These are phyloP conservation scores for Orbilia blumenaviensis DNA, from an alignment of 2,329 filamentous ascomycete genomes.

Conservation along the genomic window DNA sequence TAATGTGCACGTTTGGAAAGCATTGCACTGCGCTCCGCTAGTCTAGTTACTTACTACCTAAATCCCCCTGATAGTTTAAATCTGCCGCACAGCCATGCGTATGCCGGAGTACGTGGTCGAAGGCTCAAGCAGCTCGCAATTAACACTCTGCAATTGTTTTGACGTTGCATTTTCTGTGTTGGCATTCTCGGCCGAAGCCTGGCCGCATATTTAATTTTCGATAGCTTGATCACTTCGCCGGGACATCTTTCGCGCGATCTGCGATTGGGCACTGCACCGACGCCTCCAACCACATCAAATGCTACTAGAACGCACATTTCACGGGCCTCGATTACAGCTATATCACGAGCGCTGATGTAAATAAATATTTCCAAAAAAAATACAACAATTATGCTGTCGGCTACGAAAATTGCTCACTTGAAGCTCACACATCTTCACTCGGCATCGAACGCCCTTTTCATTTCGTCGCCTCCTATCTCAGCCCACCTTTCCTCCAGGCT, in stretches of 20 bases:
- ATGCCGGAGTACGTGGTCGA: too few relatives aligned
- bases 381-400: constrained; percentile 20
- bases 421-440: constrained; percentile 39
- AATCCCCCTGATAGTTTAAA: too few relatives aligned
- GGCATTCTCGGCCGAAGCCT: background rate
- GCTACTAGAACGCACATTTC: background rate
- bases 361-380: background rate
- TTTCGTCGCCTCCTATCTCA: constrained; percentile 29
- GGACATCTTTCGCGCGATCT: background rate
- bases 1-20: too few relatives aligned
- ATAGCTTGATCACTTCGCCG: background rate
- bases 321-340: background rate
- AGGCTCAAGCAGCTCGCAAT: too few relatives aligned
- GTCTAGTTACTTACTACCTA: too few relatives aligned
- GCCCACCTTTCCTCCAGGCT: constrained; percentile 29
- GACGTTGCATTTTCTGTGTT: constrained; percentile 3
- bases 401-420: constrained; percentile 40
- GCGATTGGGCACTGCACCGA: too few relatives aligned
- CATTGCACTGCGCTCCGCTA: too few relatives aligned
- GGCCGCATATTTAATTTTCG: constrained; percentile 4
- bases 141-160: too few relatives aligned
- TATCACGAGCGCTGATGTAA: background rate
- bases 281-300: background rate
- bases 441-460: constrained; percentile 34
- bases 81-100: too few relatives aligned